phyloP scores from a whole-genome alignment of 2,329 filamentous ascomycete genomes.

The Fusarium pseudoanthophilum region DNA sequence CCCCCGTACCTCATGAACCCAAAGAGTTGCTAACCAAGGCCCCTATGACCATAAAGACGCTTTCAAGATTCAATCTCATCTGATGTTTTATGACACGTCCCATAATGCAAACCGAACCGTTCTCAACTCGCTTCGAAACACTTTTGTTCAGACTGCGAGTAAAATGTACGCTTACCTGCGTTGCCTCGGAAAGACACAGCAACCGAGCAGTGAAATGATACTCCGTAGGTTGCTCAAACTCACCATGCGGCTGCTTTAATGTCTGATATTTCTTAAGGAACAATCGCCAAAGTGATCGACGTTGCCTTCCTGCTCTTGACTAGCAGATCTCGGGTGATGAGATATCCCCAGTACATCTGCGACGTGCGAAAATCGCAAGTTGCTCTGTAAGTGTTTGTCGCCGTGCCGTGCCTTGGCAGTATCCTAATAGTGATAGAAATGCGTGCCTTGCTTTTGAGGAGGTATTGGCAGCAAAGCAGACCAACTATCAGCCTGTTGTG shows the following conservation, averaged over 20 bases:
- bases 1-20: too few relatives aligned
- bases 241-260: not conserved
- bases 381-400: slow-evolving; percentile 64
- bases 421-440: slow-evolving; percentile 59
- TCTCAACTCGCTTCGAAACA: slow-evolving; percentile 77
- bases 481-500: slow-evolving; percentile 71
- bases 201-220: slow-evolving; percentile 69
- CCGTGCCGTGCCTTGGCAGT: not conserved
- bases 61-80: slow-evolving; percentile 87
- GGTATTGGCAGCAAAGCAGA: slow-evolving; percentile 78
- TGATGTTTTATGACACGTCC: slow-evolving; percentile 83
- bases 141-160: slow-evolving; percentile 80
- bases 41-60: slow-evolving; percentile 55
- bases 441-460: slow-evolving; percentile 75
- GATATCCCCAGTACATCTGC: slow-evolving; percentile 66
- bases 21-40: not conserved
- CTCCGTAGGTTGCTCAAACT: slow-evolving; percentile 61
- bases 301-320: slow-evolving; percentile 73
- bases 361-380: slow-evolving; percentile 69
- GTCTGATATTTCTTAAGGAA: slow-evolving; percentile 55
- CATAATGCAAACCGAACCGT: slow-evolving; percentile 79
- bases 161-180: slow-evolving; percentile 74
- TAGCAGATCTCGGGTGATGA: slow-evolving; percentile 58
- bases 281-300: slow-evolving; percentile 72
- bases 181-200: slow-evolving; percentile 66